Evolutionary conservation across 148 eudicot species (phyloP).

Genomic region (Arctostaphylos glauca): DNA sequence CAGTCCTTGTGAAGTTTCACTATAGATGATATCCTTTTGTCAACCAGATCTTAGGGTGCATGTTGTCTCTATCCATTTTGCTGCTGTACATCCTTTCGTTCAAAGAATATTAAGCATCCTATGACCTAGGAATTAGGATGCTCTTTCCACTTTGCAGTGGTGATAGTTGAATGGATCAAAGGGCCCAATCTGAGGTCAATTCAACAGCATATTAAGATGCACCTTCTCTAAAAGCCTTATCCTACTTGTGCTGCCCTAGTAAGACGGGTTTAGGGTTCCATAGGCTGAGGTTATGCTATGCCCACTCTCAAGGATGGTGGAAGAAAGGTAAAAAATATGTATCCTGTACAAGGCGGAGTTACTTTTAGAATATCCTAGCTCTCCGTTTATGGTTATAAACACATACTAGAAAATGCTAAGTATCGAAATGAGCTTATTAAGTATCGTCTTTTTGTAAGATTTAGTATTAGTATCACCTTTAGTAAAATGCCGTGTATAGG

Average conservation of each 20-base stretch:
- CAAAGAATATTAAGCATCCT: neutral
- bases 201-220: neutral
- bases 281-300: neutral
- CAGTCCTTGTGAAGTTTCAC: neutral
- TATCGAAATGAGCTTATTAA: neutral
- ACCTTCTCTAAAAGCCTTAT: neutral
- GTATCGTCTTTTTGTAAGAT: neutral
- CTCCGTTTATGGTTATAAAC: neutral
- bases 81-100: neutral
- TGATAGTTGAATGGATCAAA: neutral
- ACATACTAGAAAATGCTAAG: neutral
- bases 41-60: neutral
- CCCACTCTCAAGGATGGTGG: neutral
- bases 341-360: neutral
- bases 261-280: neutral
- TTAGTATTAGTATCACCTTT: neutral
- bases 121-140: conserved; percentile 6
- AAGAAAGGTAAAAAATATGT: neutral
- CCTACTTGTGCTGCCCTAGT: neutral
- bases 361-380: neutral
- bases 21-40: neutral
- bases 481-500: neutral
- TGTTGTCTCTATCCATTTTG: neutral
- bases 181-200: neutral
- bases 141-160: neutral